Base-by-base conservation (phyloP, 2,329 filamentous ascomycete genomes). In the Truncatella angustata region DNA sequence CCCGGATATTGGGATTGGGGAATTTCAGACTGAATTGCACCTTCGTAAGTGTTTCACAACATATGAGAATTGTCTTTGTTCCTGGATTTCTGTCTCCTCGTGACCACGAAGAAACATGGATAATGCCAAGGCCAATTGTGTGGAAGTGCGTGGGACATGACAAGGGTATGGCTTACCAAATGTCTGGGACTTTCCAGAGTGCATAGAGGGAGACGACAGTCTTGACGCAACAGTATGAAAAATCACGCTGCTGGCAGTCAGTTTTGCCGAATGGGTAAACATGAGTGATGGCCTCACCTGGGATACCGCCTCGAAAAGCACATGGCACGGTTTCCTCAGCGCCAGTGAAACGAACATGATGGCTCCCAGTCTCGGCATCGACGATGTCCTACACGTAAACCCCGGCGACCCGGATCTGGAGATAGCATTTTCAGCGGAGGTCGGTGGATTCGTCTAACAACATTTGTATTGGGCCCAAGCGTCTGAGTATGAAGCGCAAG, bases 101-200 rank as follows among this genome's bases (percentile, higher is more conserved):
- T 26, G 20, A 10, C 14, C 37, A 40, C 20, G 21, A n/a, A 23
- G 20, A 24, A 28, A 44, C 40, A 44, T 44, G 40, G 40, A 18
- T 44, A 24, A 21, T 44, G 40, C 40, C 40, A 44, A 44, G 40
- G 40, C 40, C 24, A 9, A 14, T 16, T 44, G 23, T 14, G 11
- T n/a, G 23, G 28, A 14, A 14, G 28, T 14, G 28, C 28, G 20
- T 44, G 40, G 24, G 40, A 35, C 18, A 40, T 16, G 20, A 44
- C 40, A 44, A 28, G 40, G 40, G 24, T 43, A 21, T 23, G 5
- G 26, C 21, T 43, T 43, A 43, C 40, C 40, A 44, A 24, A 24
- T n/a, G 21, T 44, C 40, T 44, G 40, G 40, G 40, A 44, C 40
- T 44, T 44, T 44, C 21, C 9, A 14, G 24, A n/a, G n/a, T 10